Evolutionary conservation across 2,329 filamentous ascomycete species (phyloP), one percentile per base, ranked within the genome.

Genomic region (Calonectria pseudoturangicola): DNA sequence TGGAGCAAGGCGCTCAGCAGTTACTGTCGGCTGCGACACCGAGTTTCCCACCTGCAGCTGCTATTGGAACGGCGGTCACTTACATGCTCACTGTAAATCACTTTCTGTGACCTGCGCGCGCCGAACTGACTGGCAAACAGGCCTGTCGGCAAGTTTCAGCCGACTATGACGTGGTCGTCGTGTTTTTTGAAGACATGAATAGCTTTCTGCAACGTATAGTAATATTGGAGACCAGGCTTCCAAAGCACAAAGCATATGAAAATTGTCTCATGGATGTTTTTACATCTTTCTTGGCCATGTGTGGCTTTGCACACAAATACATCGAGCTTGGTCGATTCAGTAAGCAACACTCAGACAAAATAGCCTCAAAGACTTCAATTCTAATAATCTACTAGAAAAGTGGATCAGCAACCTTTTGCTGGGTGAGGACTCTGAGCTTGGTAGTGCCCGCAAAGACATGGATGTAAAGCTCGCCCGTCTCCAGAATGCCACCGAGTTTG

Each of bases 111-210:
- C n/a, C 8, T 50, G 5, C 6, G 12, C 10, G 18, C 9, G 39
- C 27, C 7, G 9, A 10, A 45, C 64, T 76, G 36, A 74, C 64
- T 39, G 7, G 15, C 3, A 7, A 2, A 3, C 47, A 81, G 58
- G 81, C 80, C 1, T 82, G 80, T 8, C 77, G 78, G 2, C 74
- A 76, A 7, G 82, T 84, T 0, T 82, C 79, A 0, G 83, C 82
- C 0, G 84, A 86, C 47, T 86, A 85, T 41, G 83, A 86, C 30
- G 75, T 82, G 2, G 77, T 86, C 0, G 77, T 82, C n/a, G 78
- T 79, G 2, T 86, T 86, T 66, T 86, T 86, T 60, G 79, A 83
- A 2, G 79, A 82, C 13, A 84, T 85, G 76, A 82, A 82, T 58
- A 82, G 81, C 7, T 84, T 86, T 28, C 75, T 85, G 5, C 74